A percentile compares a stretch with the other conserved stretches of the same genome.
Evolutionary conservation across 202 grass and related monocot species (phyloP).

Genomic region (Miscanthus sacchariflorus): DNA sequence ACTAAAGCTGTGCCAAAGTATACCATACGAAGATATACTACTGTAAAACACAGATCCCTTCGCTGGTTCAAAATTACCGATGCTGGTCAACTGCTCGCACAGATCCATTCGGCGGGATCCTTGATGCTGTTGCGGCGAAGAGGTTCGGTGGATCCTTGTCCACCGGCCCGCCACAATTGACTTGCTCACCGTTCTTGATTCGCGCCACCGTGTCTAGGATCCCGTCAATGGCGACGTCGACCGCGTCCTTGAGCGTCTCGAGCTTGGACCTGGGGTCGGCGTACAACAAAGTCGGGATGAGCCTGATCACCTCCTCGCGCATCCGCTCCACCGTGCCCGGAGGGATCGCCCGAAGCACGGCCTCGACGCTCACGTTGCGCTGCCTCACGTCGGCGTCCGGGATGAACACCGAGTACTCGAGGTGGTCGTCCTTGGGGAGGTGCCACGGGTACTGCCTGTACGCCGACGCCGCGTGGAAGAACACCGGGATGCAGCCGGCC

Average conservation of each 20-base stretch:
- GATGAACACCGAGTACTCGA: not conserved
- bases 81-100: no score
- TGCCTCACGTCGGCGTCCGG: not conserved
- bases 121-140: not conserved
- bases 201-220: not conserved
- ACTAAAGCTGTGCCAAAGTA: no score
- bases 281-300: not conserved
- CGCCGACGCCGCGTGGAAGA: not conserved
- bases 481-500: slow-evolving; percentile 18
- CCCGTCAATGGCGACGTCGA: slow-evolving; percentile 1
- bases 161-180: not conserved
- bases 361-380: slow-evolving; percentile 2
- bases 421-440: not conserved
- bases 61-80: no score
- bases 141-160: not conserved
- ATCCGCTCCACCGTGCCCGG: not conserved
- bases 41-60: no score
- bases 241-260: not conserved
- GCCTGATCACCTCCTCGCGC: not conserved
- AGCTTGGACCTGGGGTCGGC: slow-evolving; percentile 13
- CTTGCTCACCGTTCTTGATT: not conserved
- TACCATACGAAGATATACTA: no score
- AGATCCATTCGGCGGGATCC: not conserved
- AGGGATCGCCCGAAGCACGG: not conserved
- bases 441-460: slow-evolving; percentile 2